Conservation (phyloP, 1,139 yeast species). For the Yamadazyma blattariae region DNA sequence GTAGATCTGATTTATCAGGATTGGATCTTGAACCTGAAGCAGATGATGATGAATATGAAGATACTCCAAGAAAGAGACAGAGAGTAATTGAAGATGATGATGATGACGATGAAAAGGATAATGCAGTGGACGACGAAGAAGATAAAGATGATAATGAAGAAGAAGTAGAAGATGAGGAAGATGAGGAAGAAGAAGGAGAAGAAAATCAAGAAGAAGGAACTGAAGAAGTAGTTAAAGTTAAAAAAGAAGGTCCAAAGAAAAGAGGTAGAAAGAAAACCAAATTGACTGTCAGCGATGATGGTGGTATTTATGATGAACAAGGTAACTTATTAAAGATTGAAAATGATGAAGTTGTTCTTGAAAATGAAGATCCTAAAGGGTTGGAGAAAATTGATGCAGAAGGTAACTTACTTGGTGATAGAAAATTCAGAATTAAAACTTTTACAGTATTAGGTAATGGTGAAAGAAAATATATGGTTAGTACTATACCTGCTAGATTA, state of each 20-base stretch:
- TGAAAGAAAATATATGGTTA: slow-evolving; percentile 74
- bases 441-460: slow-evolving; percentile 79
- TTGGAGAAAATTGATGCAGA: slow-evolving; percentile 64
- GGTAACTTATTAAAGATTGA: slow-evolving; percentile 53
- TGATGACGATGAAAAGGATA: slow-evolving; percentile 17
- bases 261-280: slow-evolving; percentile 48
- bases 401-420: slow-evolving; percentile 73
- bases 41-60: slow-evolving; percentile 25
- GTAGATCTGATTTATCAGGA: slow-evolving; percentile 24
- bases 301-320: slow-evolving; percentile 44
- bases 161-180: slow-evolving; percentile 21
- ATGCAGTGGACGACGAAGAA: slow-evolving; percentile 17
- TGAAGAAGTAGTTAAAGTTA: slow-evolving; percentile 14
- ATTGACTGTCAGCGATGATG: slow-evolving; percentile 34
- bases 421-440: slow-evolving; percentile 76
- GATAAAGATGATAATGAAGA: slow-evolving; percentile 19
- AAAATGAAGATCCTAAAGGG: slow-evolving; percentile 74
- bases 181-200: slow-evolving; percentile 23
- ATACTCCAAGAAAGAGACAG: slow-evolving; percentile 12
- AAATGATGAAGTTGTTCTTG: slow-evolving; percentile 82
- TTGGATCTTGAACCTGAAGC: slow-evolving; percentile 26
- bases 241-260: slow-evolving; percentile 30
- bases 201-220: slow-evolving; percentile 22
- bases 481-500: slow-evolving; percentile 94
- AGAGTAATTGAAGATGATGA: slow-evolving; percentile 13